Conservation (phyloP, 2,329 filamentous ascomycete genomes). For the Parastagonospora nodorum region DNA sequence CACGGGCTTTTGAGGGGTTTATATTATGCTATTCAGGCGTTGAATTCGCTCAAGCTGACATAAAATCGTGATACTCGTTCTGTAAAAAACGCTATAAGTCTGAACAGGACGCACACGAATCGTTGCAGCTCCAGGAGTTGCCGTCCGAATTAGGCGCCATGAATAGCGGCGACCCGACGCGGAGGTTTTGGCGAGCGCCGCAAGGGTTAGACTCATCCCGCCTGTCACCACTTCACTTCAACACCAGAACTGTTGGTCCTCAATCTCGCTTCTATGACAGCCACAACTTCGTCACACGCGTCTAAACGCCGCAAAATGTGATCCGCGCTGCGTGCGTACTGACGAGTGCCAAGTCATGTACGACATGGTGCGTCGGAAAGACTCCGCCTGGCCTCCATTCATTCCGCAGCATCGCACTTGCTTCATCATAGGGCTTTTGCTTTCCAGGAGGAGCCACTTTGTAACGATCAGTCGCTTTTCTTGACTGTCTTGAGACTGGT, state of each 20-base stretch:
- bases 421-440: constrained; percentile 21
- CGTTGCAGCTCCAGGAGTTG: too few relatives aligned
- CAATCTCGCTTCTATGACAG: constrained; percentile 6
- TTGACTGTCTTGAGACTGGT: constrained; percentile 18
- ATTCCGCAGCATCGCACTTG: constrained; percentile 12
- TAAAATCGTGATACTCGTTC: too few relatives aligned
- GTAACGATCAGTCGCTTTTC: constrained; percentile 12
- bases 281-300: constrained; percentile 8
- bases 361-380: constrained; percentile 1
- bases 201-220: constrained; percentile 11
- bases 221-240: constrained; percentile 11
- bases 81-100: too few relatives aligned
- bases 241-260: constrained; percentile 19
- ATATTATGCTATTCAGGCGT: too few relatives aligned
- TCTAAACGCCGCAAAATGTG: constrained; percentile 5
- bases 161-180: background rate
- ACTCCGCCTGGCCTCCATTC: constrained; percentile 4
- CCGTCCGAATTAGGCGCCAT: background rate
- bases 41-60: too few relatives aligned
- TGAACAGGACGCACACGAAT: too few relatives aligned
- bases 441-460: constrained; percentile 5
- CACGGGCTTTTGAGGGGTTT: too few relatives aligned
- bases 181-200: constrained; percentile 3
- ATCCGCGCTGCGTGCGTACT: constrained; percentile 5
- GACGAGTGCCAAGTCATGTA: constrained; percentile 8